phyloP scores from a whole-genome alignment of 2,329 filamentous ascomycete genomes.

The Fusarium hostae region DNA sequence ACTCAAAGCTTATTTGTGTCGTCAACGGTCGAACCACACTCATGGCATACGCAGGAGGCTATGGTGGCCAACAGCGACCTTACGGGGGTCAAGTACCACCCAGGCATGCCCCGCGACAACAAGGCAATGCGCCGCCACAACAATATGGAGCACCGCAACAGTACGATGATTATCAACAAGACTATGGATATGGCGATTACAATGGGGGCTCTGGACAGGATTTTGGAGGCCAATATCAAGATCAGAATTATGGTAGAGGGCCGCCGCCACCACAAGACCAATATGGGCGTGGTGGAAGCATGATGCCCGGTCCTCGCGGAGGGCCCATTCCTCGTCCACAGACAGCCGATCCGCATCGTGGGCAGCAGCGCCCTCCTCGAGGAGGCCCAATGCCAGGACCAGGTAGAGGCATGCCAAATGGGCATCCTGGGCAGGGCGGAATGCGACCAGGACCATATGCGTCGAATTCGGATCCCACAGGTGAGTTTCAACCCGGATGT shows the following conservation, averaged over 20 bases:
- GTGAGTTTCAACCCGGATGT: constrained; percentile 46
- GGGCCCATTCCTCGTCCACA: constrained; percentile 57
- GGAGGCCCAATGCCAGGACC: constrained; percentile 48
- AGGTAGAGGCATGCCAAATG: constrained; percentile 40
- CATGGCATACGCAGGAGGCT: constrained; percentile 65
- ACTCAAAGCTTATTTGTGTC: background rate
- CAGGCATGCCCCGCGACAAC: constrained; percentile 53
- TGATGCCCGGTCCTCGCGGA: constrained; percentile 57
- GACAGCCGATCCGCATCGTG: constrained; percentile 52
- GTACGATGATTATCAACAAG: constrained; percentile 59
- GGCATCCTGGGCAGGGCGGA: constrained; percentile 51
- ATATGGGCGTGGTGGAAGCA: constrained; percentile 57
- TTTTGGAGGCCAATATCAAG: constrained; percentile 56
- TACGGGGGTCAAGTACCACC: constrained; percentile 60
- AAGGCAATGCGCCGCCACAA: constrained; percentile 47
- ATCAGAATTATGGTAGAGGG: constrained; percentile 58
- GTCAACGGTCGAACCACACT: constrained; percentile 4
- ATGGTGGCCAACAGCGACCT: constrained; percentile 58
- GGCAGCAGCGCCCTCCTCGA: constrained; percentile 53
- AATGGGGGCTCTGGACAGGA: constrained; percentile 55
- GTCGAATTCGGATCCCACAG: constrained; percentile 55
- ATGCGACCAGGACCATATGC: constrained; percentile 55
- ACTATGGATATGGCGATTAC: constrained; percentile 59
- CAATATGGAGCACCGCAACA: constrained; percentile 53
- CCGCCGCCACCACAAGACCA: constrained; percentile 55